phyloP scores from a whole-genome alignment of 805 yeast genomes.

The Wickerhamiella hasegawae region DNA sequence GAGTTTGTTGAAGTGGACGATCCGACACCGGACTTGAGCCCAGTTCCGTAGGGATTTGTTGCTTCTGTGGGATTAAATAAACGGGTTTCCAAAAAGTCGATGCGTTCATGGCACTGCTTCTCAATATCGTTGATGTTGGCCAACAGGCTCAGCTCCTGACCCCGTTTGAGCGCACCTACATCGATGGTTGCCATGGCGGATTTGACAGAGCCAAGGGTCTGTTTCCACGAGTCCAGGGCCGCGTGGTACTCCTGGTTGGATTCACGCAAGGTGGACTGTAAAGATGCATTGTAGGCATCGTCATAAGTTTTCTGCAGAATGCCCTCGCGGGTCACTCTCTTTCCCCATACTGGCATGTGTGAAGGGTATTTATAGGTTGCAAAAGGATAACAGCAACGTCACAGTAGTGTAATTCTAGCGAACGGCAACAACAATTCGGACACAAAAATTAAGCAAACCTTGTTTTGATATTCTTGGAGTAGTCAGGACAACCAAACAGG shows the following conservation, averaged over 20 bases:
- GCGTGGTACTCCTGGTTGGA: conserved; percentile 21
- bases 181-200: conserved; percentile 19
- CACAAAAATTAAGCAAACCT: too few species aligned
- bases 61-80: conserved; percentile 7
- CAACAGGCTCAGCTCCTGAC: conserved; percentile 21
- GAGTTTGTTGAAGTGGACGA: background rate
- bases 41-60: conserved; percentile 17
- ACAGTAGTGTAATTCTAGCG: too few species aligned
- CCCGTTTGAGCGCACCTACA: conserved; percentile 19
- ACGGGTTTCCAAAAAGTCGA: conserved; percentile 14
- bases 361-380: background rate
- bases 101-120: conserved; percentile 26
- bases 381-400: too few species aligned
- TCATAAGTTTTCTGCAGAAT: conserved; percentile 24
- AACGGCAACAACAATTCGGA: too few species aligned
- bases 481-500: too few species aligned
- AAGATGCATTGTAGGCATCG: conserved; percentile 26
- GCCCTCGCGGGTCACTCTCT: conserved; percentile 12
- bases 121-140: conserved; percentile 25
- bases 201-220: conserved; percentile 21
- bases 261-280: conserved; percentile 25
- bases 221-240: conserved; percentile 24
- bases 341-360: conserved; percentile 11
- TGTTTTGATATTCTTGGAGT: too few species aligned
- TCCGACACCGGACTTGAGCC: conserved; percentile 2